Evolutionary conservation across 2,329 filamentous ascomycete species (phyloP).

Genomic region (Delphinella strobiligena): DNA sequence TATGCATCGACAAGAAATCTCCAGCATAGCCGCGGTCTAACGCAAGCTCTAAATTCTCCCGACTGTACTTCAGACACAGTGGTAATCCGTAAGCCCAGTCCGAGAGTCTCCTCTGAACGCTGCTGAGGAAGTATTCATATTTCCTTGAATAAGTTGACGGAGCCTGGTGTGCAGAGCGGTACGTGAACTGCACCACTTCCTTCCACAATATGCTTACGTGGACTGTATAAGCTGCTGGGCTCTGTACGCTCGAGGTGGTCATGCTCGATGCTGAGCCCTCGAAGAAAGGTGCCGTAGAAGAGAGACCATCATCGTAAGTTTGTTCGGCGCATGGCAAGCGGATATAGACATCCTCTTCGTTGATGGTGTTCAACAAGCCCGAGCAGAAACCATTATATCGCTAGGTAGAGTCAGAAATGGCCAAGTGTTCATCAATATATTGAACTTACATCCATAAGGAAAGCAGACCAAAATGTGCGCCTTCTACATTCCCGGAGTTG

Average conservation of each 20-base stretch:
- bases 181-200: slow-evolving; percentile 49
- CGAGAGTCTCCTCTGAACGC: slow-evolving; percentile 39
- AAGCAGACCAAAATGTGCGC: slow-evolving; percentile 61
- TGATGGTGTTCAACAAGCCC: slow-evolving; percentile 42
- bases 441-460: slow-evolving; percentile 50
- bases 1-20: slow-evolving; percentile 51
- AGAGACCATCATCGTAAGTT: slow-evolving; percentile 49
- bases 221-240: slow-evolving; percentile 7
- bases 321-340: slow-evolving; percentile 51
- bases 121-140: slow-evolving; percentile 41
- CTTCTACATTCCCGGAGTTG: slow-evolving; percentile 53
- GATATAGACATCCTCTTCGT: slow-evolving; percentile 53
- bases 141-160: slow-evolving; percentile 29
- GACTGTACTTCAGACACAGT: slow-evolving; percentile 39
- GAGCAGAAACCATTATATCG: slow-evolving; percentile 48
- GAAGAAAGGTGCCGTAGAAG: slow-evolving; percentile 48
- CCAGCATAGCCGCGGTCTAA: slow-evolving; percentile 43
- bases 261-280: slow-evolving; percentile 20
- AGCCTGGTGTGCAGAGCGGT: slow-evolving; percentile 37
- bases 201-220: slow-evolving; percentile 47
- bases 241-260: not conserved
- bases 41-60: slow-evolving; percentile 45
- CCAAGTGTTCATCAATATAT: slow-evolving; percentile 8
- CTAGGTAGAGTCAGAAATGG: slow-evolving; percentile 16
- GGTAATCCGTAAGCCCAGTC: slow-evolving; percentile 50